Base-by-base conservation (phyloP, 139 green algal species). In the Chlorella sp. region DNA sequence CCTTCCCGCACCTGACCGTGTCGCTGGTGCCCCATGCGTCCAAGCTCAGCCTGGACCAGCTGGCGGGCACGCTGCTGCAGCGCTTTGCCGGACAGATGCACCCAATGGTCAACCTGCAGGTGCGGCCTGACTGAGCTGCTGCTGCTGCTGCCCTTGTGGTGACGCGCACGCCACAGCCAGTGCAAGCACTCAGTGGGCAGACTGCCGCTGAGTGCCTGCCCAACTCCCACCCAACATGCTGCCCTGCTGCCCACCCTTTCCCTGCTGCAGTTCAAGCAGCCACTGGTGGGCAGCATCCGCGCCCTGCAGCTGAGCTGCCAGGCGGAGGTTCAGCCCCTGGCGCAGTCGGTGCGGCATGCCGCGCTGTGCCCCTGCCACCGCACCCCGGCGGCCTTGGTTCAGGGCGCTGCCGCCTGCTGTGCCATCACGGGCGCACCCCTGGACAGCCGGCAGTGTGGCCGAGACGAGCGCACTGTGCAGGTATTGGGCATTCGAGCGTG, bases 51-150 rank as follows among this genome's bases (percentile, higher is more conserved):
- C 30, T 86, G 20, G 20, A 79, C 4, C 38, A 51, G 4, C 44
- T 86, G 44, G 81, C 68, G n/a, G 65, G 65, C n/a, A 74, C 68
- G 15, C 73, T 86, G 44, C 81, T 86, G 73, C 72, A 81, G 65
- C 60, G 65, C 68, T 65, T 34, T 26, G 47, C 30, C 0, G 38
- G 16, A 3, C n/a, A 32, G 38, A 60, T 20, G 12, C 67, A 21
- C 30, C 72, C 81, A 1, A 30, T 55, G 4, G 69, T 86, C 69
- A 79, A 32, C 41, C 69, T 86, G 60, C 70, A 75, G 69, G 69
- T 75, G 36, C 23, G 36, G 51, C 51, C n/a, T n/a, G 51, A 9
- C 32, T 74, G 3, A 3, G 17, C 36, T 55, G 65, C 1, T 20
- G 65, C 16, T 7, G 34, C 68, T 30, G 32, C 9, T 9, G 44